phyloP scores from a whole-genome alignment of 2,329 filamentous ascomycete species.

The Trichoderma semiorbis region DNA sequence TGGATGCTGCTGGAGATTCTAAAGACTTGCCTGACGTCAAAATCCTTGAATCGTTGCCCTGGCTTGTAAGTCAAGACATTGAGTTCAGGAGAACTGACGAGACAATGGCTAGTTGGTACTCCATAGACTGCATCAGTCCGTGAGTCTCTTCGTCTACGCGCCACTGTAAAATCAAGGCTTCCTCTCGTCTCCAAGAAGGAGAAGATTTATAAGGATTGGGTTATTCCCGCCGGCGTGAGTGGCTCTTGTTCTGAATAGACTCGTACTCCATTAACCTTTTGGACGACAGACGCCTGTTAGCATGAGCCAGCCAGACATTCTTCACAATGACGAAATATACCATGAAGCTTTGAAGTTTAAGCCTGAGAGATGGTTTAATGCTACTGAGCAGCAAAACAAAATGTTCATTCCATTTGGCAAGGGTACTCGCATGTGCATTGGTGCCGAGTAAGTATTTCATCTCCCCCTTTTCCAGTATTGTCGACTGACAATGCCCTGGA shows the following conservation, averaged over 20 bases:
- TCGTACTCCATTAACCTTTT: not conserved
- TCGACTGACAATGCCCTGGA: not conserved
- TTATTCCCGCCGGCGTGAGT: not conserved
- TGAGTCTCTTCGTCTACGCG: not conserved
- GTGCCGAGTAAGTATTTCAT: not conserved
- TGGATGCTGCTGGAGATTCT: not conserved
- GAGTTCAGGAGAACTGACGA: not conserved
- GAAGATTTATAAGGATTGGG: not conserved
- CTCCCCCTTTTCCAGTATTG: not conserved
- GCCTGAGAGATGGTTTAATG: slow-evolving; percentile 3
- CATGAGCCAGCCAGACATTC: slow-evolving; percentile 7
- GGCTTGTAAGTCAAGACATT: not conserved
- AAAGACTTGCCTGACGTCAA: not conserved
- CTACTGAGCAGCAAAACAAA: not conserved
- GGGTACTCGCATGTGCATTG: not conserved
- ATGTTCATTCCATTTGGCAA: slow-evolving; percentile 2
- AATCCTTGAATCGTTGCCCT: not conserved
- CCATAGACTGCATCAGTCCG: not conserved
- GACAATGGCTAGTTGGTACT: not conserved
- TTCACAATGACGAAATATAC: not conserved
- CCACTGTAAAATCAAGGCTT: not conserved
- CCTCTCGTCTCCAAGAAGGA: not conserved
- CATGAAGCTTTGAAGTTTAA: not conserved
- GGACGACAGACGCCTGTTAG: not conserved
- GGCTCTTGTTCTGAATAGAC: not conserved